phyloP scores from a whole-genome alignment of 768 basidiomycete genomes.

The Panus rudis region DNA sequence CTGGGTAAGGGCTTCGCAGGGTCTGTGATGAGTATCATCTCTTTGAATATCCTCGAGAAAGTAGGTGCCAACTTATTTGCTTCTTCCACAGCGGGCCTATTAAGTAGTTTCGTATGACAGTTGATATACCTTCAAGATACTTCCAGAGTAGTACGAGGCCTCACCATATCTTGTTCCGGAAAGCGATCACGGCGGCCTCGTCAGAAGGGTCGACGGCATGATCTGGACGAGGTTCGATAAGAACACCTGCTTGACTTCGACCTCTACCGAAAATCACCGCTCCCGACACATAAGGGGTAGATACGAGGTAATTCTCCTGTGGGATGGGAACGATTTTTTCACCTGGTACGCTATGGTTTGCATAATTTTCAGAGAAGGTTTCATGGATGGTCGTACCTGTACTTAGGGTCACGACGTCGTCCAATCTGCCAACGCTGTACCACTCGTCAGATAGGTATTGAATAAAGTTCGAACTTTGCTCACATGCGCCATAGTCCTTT shows the following conservation, averaged over 20 bases:
- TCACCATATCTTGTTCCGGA: constrained; percentile 13
- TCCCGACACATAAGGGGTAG: constrained; percentile 5
- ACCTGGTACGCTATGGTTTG: constrained; percentile 2
- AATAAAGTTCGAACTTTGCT: background rate
- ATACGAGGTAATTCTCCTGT: constrained; percentile 7
- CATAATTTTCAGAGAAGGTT: constrained; percentile 16
- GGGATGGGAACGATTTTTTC: constrained; percentile 13
- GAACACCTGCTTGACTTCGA: constrained; percentile 9
- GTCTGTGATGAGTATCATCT: constrained; percentile 13
- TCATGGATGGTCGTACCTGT: constrained; percentile 6
- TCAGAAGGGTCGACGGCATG: constrained; percentile 6
- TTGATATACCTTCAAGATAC: background rate
- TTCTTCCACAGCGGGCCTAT: constrained; percentile 19
- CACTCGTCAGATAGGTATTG: background rate
- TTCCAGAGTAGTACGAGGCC: constrained; percentile 17
- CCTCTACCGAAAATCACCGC: constrained; percentile 17
- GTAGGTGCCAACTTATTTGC: constrained; percentile 20
- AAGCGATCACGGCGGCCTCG: constrained; percentile 3
- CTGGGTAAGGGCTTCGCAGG: constrained; percentile 11
- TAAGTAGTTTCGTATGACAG: background rate
- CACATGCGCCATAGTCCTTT: constrained; percentile 23
- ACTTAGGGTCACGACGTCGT: constrained; percentile 35
- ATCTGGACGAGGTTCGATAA: constrained; percentile 9
- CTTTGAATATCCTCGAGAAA: constrained; percentile 26
- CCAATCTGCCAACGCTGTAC: constrained; percentile 26